phyloP scores from a whole-genome alignment of 768 basidiomycete genomes.

The Lentinula raphanica region DNA sequence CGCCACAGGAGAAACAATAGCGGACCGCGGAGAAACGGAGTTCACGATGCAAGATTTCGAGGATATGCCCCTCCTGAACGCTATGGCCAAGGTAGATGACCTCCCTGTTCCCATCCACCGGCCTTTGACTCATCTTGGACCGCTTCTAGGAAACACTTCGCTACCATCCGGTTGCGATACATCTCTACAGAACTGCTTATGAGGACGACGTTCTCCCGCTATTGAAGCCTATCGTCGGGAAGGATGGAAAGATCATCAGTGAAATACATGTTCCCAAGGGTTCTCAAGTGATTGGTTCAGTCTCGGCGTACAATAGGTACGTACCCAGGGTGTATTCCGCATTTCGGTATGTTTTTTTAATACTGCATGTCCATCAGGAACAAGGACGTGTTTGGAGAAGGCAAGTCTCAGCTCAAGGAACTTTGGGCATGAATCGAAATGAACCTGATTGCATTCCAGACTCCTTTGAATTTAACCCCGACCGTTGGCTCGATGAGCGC shows the following conservation, averaged over 20 bases:
- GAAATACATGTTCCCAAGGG: conserved; percentile 33
- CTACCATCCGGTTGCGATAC: conserved; percentile 33
- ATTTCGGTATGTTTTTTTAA: conserved; percentile 15
- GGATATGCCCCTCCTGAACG: conserved; percentile 43
- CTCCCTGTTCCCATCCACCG: background rate
- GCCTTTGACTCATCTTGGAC: background rate
- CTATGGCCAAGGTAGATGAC: conserved; percentile 38
- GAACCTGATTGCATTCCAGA: conserved; percentile 7
- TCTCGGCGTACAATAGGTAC: conserved; percentile 33
- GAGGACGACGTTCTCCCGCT: conserved; percentile 42
- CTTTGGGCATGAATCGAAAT: background rate
- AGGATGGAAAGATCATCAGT: conserved; percentile 24
- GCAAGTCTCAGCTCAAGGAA: background rate
- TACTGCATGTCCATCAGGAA: conserved; percentile 13
- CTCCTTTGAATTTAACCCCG: conserved; percentile 34
- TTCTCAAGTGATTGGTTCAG: conserved; percentile 27
- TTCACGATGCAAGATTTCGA: conserved; percentile 43
- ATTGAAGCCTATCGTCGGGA: conserved; percentile 27
- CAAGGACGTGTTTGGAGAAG: conserved; percentile 34
- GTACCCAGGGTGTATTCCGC: conserved; percentile 18
- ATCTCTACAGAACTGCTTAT: conserved; percentile 33
- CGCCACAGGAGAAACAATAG: background rate
- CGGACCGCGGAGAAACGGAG: conserved; percentile 16
- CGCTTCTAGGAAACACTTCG: conserved; percentile 39
- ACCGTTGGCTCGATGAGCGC: conserved; percentile 30